Percentiles rank a stretch among this genome's conserved stretches.
These are phyloP conservation scores for Vitis amurensis DNA, from an alignment of 164 flowering plant species.

Conservation along the genomic window DNA sequence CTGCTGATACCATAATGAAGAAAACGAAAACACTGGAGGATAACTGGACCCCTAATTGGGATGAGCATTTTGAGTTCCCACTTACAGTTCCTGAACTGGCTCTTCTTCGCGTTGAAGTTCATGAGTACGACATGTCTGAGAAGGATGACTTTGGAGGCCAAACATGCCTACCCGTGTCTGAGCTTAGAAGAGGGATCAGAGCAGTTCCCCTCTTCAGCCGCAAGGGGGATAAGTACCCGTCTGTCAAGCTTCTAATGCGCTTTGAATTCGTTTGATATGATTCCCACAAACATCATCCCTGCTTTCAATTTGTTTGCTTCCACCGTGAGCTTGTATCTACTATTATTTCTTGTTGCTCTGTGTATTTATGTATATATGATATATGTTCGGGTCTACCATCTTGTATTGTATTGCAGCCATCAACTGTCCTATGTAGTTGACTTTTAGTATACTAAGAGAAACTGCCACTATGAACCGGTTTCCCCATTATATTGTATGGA, in stretches of 20 bases:
- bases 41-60: slow-evolving; percentile 71
- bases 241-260: slow-evolving; percentile 76
- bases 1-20: slow-evolving; percentile 60
- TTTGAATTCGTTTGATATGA: slow-evolving; percentile 50
- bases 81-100: slow-evolving; percentile 85
- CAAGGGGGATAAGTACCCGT: slow-evolving; percentile 62
- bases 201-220: slow-evolving; percentile 54
- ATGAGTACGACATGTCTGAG: slow-evolving; percentile 75
- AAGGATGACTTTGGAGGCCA: slow-evolving; percentile 89
- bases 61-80: slow-evolving; percentile 67
- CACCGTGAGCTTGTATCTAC: too few relatives aligned
- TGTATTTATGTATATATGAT: too few relatives aligned
- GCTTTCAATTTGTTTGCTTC: too few relatives aligned
- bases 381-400: too few relatives aligned
- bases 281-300: too few relatives aligned
- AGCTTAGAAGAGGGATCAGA: slow-evolving; percentile 65
- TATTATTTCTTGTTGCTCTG: too few relatives aligned
- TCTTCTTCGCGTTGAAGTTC: slow-evolving; percentile 68
- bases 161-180: slow-evolving; percentile 63
- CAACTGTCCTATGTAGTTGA: too few relatives aligned
- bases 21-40: slow-evolving; percentile 69
- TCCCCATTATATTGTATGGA: too few relatives aligned
- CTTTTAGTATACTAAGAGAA: too few relatives aligned
- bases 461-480: too few relatives aligned
- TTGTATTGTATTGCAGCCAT: too few relatives aligned